Evolutionary conservation across 2,329 filamentous ascomycete species (phyloP), one percentile per base, ranked within the genome.

Genomic region (Xylariales sp.): DNA sequence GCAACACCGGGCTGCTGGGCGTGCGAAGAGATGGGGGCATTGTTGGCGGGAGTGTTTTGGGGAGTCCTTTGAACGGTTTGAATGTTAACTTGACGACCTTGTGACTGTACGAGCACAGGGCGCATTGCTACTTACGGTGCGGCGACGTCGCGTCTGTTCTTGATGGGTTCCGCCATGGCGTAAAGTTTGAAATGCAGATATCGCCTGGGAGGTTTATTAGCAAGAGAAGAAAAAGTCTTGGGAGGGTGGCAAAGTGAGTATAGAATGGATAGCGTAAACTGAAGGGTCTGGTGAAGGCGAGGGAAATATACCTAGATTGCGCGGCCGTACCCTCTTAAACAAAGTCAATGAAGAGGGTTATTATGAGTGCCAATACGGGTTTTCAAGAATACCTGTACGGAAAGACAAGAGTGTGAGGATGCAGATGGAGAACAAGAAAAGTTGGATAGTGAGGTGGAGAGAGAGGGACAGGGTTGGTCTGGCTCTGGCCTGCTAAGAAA

Each of bases 1-100:
- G 88, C 74, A 47, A 98, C 84, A 51, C 85, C 88, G 46, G 93
- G 93, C 70, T 95, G 88, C 70, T 95, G 89, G 53, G 94, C 93
- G 67, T 93, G 91, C 46, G 91, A 97, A 38, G 90, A 95, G 69
- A 98, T 97, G 50, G 93, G 93, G 52, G 94, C 93, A 72, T 91
- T 90, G 69, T 82, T 89, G 51, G 88, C 85, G 52, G 93, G 93
- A 40, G 93, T 98, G 74, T 98, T 98, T 71, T 98, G 93, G 59
- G 93, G 93, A 60, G 93, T 98, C 58, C 93, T 97, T 66, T 55
- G 54, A 58, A 57, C 59, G 62, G n/a, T n/a, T n/a, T n/a, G n/a
- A n/a, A n/a, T n/a, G n/a, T n/a, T n/a, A n/a, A n/a, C n/a, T n/a
- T n/a, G n/a, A n/a, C n/a, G n/a, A n/a, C n/a, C n/a, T n/a, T n/a